Evolutionary conservation across 2,329 filamentous ascomycete species (phyloP).

Genomic region (Diplodia intermedia): DNA sequence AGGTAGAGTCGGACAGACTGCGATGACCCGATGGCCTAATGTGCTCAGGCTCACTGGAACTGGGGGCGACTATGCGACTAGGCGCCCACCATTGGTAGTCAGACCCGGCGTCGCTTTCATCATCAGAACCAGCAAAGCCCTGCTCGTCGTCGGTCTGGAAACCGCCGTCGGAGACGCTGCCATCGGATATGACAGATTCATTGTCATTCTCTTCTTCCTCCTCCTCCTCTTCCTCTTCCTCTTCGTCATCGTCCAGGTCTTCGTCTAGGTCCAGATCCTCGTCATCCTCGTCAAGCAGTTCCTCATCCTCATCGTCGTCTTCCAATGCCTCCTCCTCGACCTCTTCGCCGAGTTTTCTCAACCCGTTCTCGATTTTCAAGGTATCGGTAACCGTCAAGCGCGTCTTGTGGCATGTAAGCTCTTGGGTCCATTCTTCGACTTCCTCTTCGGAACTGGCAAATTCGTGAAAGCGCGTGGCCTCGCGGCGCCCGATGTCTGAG

Average conservation of each 20-base stretch:
- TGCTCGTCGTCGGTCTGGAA: slow-evolving; percentile 83
- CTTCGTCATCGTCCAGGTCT: slow-evolving; percentile 41
- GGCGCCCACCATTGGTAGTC: slow-evolving; percentile 71
- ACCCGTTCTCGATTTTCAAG: slow-evolving; percentile 84
- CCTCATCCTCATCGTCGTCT: slow-evolving; percentile 72
- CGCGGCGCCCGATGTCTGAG: slow-evolving; percentile 58
- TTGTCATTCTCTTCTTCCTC: slow-evolving; percentile 56
- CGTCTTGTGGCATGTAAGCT: slow-evolving; percentile 66
- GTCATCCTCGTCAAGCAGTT: slow-evolving; percentile 64
- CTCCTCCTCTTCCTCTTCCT: slow-evolving; percentile 51
- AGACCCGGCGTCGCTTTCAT: slow-evolving; percentile 68
- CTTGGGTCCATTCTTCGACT: slow-evolving; percentile 87
- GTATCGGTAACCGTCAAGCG: slow-evolving; percentile 91
- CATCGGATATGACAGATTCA: slow-evolving; percentile 41
- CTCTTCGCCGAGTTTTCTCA: slow-evolving; percentile 84
- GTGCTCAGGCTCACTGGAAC: slow-evolving; percentile 60
- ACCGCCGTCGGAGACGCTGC: slow-evolving; percentile 63
- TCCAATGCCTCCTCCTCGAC: slow-evolving; percentile 86
- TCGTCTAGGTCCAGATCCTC: slow-evolving; percentile 63
- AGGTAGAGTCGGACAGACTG: slow-evolving; percentile 59
- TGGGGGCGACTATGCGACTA: slow-evolving; percentile 58
- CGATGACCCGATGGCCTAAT: slow-evolving; percentile 55
- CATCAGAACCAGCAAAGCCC: slow-evolving; percentile 73
- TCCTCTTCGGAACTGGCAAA: slow-evolving; percentile 83
- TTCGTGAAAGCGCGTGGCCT: slow-evolving; percentile 77